A percentile compares a stretch with the other conserved stretches of the same genome.
Conservation (phyloP, 345 rosid species). For the Arabidopsis thaliana region TAIR10.1 NC_003074.8:18595001-18595500, state of each 20-base stretch:
- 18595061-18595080: constrained; percentile 47
- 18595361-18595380: too few species aligned
- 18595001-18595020: background rate
- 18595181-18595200: background rate
- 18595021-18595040: background rate
- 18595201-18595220: background rate
- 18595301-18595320: too few species aligned
- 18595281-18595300: too few species aligned
- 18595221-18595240: background rate
- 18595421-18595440: background rate
- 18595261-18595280: background rate
- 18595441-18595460: too few species aligned
- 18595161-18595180: too few species aligned
- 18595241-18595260: background rate
- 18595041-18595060: constrained; percentile 4
- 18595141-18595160: background rate
- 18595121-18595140: constrained; percentile 2
- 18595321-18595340: too few species aligned
- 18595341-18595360: too few species aligned
- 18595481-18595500: too few species aligned
- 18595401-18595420: background rate
- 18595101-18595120: constrained; percentile 45
- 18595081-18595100: constrained; percentile 59
- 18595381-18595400: background rate
- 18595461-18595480: too few species aligned